A percentile compares a stretch with the other conserved stretches of the same genome.
phyloP scores from a whole-genome alignment of 2,329 filamentous ascomycete species.

The Phaeomoniella chlamydospora region DNA sequence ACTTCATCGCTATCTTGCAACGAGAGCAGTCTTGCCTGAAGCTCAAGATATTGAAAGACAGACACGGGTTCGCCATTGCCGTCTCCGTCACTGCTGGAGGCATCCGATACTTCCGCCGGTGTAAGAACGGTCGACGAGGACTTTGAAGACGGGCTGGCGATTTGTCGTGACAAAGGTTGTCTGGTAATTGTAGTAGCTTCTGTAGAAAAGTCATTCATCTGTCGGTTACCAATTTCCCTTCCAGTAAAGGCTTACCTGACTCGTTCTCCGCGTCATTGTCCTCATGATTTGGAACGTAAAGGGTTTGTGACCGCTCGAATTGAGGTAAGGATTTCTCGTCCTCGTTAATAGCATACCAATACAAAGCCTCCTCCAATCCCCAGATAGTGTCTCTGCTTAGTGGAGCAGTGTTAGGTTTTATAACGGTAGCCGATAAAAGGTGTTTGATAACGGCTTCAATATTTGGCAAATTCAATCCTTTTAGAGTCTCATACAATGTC shows the following conservation, averaged over 20 bases:
- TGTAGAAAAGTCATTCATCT: too few species aligned
- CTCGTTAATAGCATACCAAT: constrained; percentile 78
- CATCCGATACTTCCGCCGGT: background rate
- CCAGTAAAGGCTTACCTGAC: too few species aligned
- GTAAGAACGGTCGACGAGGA: background rate
- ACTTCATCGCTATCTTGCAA: constrained; percentile 4
- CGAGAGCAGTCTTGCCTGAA: background rate
- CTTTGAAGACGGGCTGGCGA: background rate
- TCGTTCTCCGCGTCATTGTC: too few species aligned
- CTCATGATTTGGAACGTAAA: too few species aligned
- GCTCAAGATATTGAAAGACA: background rate
- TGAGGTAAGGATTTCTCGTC: constrained; percentile 52
- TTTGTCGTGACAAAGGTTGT: too few species aligned
- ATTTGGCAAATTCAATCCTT: constrained; percentile 54
- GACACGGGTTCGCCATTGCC: background rate
- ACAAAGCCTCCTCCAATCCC: constrained; percentile 75
- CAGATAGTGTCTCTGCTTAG: constrained; percentile 55
- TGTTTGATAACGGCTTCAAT: constrained; percentile 51
- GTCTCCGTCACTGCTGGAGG: background rate
- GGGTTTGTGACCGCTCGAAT: constrained; percentile 42
- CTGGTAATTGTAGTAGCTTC: too few species aligned
- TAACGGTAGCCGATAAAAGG: constrained; percentile 52
- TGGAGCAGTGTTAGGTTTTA: constrained; percentile 33
- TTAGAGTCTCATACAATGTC: constrained; percentile 64
- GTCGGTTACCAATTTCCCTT: too few species aligned